Conservation (phyloP, 139 green algal species). For the Tetradesmus obliquus region DNA sequence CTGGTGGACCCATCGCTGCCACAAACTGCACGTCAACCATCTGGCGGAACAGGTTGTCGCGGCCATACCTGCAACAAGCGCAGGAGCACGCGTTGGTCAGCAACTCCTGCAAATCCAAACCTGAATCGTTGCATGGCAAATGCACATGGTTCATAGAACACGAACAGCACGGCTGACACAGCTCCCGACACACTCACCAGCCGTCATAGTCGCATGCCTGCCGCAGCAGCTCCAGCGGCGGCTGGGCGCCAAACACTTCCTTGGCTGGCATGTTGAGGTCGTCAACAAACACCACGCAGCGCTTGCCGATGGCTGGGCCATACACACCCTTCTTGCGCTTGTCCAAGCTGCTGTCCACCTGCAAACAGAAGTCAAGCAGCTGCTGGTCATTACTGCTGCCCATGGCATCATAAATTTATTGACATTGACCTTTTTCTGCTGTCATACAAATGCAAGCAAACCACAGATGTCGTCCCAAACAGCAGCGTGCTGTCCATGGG, state of each 20-base stretch:
- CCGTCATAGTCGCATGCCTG: slow-evolving; percentile 77
- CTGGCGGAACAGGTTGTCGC: slow-evolving; percentile 73
- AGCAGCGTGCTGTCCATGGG: neutral
- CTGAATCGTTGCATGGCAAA: neutral
- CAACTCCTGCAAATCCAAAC: neutral
- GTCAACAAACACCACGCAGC: slow-evolving; percentile 77
- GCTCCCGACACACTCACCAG: slow-evolving; percentile 53
- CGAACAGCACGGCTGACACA: neutral
- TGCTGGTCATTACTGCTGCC: neutral
- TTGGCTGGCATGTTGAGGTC: slow-evolving; percentile 89
- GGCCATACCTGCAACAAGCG: slow-evolving; percentile 54
- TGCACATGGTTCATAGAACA: neutral
- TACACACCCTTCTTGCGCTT: slow-evolving; percentile 82
- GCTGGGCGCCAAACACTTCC: slow-evolving; percentile 82
- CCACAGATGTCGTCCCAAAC: neutral
- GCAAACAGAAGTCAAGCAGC: neutral
- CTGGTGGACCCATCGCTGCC: slow-evolving; percentile 79
- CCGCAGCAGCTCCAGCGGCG: slow-evolving; percentile 81
- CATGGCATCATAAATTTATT: neutral
- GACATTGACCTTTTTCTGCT: neutral
- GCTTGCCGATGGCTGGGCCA: slow-evolving; percentile 70
- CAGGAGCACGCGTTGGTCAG: neutral
- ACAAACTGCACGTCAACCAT: slow-evolving; percentile 80
- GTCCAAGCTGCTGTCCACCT: slow-evolving; percentile 75
- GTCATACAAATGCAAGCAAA: neutral